Conservation (phyloP, 495 filamentous ascomycete species). For the Hypoxylon perforatum region DNA sequence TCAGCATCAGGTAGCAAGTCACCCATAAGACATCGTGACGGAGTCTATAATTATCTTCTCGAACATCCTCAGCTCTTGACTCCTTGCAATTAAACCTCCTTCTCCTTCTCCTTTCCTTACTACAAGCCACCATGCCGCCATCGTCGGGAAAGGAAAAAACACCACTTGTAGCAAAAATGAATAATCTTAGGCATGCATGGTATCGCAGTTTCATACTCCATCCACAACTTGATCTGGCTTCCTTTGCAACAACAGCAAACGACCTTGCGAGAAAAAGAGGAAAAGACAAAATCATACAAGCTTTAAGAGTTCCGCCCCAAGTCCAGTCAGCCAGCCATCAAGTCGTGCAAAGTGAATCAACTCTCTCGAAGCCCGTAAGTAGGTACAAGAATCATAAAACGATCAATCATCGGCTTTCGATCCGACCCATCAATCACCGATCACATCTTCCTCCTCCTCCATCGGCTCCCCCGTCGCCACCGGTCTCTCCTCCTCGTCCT, state of each 20-base stretch:
- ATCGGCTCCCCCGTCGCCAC: conserved; percentile 51
- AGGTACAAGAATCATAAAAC: neutral
- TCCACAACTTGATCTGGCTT: too few species aligned
- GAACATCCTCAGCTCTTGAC: neutral
- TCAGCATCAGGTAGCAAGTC: too few species aligned
- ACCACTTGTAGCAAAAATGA: neutral
- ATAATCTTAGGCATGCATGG: too few species aligned
- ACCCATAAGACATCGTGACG: neutral
- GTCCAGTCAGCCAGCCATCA: too few species aligned
- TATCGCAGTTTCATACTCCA: too few species aligned
- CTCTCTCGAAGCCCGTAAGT: neutral
- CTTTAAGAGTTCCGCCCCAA: too few species aligned
- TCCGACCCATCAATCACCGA: conserved; percentile 68
- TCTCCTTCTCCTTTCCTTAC: neutral
- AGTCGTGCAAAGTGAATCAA: neutral
- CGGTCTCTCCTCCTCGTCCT: conserved; percentile 56
- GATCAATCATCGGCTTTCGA: conserved; percentile 5
- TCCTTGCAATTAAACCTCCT: neutral
- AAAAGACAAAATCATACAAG: too few species aligned
- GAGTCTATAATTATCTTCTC: neutral
- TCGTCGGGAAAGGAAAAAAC: conserved; percentile 9
- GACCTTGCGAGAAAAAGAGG: too few species aligned
- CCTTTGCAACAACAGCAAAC: too few species aligned
- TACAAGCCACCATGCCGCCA: neutral
- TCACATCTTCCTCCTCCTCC: conserved; percentile 73